Evolutionary conservation across 208 protist species (phyloP).

Genomic region (Acanthamoeba triangularis): DNA sequence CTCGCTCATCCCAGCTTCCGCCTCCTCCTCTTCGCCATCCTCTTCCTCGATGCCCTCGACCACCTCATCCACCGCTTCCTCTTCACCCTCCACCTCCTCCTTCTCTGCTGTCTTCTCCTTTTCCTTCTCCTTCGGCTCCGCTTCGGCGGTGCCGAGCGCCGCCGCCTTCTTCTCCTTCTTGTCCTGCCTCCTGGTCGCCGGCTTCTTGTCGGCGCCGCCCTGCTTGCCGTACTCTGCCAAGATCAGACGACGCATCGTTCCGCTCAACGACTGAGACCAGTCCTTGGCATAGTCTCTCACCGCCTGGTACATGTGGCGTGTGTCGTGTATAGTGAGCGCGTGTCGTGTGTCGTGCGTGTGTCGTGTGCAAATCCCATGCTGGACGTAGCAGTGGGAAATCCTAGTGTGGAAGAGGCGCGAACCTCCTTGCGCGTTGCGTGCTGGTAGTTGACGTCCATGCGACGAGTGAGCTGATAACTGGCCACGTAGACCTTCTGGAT

Average conservation of each 20-base stretch:
- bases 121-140: not conserved
- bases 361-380: not conserved
- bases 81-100: not conserved
- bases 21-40: not conserved
- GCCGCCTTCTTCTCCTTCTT: not conserved
- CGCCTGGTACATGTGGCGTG: not conserved
- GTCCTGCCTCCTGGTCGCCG: not conserved
- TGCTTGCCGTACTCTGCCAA: conserved; percentile 8
- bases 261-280: not conserved
- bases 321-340: no score
- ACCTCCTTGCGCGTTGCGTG: not conserved
- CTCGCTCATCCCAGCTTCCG: not conserved
- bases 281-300: conserved; percentile 19
- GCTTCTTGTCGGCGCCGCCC: not conserved
- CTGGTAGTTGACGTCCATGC: conserved; percentile 57
- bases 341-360: not conserved
- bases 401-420: not conserved
- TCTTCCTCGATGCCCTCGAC: not conserved
- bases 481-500: conserved; percentile 49
- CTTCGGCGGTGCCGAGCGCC: not conserved
- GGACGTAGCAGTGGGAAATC: not conserved
- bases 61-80: not conserved
- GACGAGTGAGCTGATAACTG: conserved; percentile 23
- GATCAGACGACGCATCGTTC: not conserved
- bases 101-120: not conserved